Conservation (phyloP, 139 green algal species). For the Trebouxia sp. region DNA sequence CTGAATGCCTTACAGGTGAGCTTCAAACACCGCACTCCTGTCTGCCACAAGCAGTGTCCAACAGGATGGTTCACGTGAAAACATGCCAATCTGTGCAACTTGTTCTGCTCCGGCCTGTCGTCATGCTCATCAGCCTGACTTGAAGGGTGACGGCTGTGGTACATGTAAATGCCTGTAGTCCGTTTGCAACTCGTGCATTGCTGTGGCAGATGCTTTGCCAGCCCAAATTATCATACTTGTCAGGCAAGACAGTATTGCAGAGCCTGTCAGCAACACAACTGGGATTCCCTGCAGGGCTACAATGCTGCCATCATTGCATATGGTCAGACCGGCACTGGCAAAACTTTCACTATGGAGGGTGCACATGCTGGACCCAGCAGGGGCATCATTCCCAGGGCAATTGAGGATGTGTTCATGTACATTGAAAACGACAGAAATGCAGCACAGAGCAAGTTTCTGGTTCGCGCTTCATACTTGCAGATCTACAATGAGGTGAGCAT, state of each 20-base stretch:
- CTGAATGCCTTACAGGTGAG: slow-evolving; percentile 73
- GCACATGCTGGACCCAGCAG: slow-evolving; percentile 48
- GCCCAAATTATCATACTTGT: too few species aligned
- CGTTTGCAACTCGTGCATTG: not conserved
- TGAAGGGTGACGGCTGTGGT: not conserved
- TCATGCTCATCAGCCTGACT: not conserved
- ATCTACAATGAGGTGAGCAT: slow-evolving; percentile 95
- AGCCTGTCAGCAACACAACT: too few species aligned
- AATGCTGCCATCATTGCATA: slow-evolving; percentile 93
- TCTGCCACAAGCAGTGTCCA: not conserved
- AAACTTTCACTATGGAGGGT: slow-evolving; percentile 94
- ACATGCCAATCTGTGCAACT: not conserved
- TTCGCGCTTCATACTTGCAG: slow-evolving; percentile 92
- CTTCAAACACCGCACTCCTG: not conserved
- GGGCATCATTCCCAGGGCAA: slow-evolving; percentile 91
- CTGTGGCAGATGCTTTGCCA: not conserved
- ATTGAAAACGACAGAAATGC: slow-evolving; percentile 82
- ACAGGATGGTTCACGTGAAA: not conserved
- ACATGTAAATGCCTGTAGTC: not conserved
- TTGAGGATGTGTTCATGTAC: slow-evolving; percentile 93
- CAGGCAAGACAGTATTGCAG: too few species aligned
- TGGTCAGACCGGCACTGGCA: slow-evolving; percentile 86
- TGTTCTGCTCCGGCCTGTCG: not conserved
- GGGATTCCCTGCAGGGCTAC: slow-evolving; percentile 80
- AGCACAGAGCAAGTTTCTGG: slow-evolving; percentile 86